These are phyloP conservation scores for Pyrus betulifolia DNA, from an alignment of 306 rosid species.

Conservation along the genomic window DNA sequence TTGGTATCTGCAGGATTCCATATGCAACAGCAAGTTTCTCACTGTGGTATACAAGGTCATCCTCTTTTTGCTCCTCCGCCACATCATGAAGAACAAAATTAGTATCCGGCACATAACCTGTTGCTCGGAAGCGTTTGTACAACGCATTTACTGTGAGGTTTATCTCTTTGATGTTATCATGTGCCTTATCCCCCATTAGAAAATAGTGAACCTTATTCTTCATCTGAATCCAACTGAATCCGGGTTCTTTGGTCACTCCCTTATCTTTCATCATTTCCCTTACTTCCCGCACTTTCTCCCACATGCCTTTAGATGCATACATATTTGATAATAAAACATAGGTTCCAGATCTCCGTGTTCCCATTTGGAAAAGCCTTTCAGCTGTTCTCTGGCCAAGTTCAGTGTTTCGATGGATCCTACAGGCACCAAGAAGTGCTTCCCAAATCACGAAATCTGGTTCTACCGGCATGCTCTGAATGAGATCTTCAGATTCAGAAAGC, in stretches of 20 bases:
- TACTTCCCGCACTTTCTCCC: slow-evolving; percentile 9
- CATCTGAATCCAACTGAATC: slow-evolving; percentile 27
- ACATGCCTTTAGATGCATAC: slow-evolving; percentile 17
- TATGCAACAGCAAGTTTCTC: slow-evolving; percentile 24
- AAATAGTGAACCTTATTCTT: slow-evolving; percentile 16
- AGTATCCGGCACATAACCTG: slow-evolving; percentile 16
- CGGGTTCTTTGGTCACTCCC: slow-evolving; percentile 24
- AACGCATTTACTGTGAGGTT: slow-evolving; percentile 6
- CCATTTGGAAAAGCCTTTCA: slow-evolving; percentile 16
- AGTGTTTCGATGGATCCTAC: slow-evolving; percentile 17
- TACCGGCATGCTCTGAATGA: slow-evolving; percentile 14
- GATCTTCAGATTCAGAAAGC: slow-evolving; percentile 23
- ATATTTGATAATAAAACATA: slow-evolving; percentile 16
- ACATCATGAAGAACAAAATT: slow-evolving; percentile 12
- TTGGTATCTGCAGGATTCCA: slow-evolving; percentile 13
- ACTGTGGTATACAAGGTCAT: slow-evolving; percentile 20
- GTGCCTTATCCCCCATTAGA: slow-evolving; percentile 14
- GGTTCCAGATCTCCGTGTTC: slow-evolving; percentile 9
- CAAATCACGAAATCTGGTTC: slow-evolving; percentile 18
- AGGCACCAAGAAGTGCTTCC: slow-evolving; percentile 31
- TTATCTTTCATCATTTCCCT: slow-evolving; percentile 12
- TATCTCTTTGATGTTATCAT: slow-evolving; percentile 14
- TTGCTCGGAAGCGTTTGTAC: not conserved
- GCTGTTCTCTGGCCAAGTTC: slow-evolving; percentile 22
- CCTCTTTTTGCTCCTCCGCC: slow-evolving; percentile 20